Conservation (phyloP, 345 rosid genomes). For the Populus euphratica region DNA sequence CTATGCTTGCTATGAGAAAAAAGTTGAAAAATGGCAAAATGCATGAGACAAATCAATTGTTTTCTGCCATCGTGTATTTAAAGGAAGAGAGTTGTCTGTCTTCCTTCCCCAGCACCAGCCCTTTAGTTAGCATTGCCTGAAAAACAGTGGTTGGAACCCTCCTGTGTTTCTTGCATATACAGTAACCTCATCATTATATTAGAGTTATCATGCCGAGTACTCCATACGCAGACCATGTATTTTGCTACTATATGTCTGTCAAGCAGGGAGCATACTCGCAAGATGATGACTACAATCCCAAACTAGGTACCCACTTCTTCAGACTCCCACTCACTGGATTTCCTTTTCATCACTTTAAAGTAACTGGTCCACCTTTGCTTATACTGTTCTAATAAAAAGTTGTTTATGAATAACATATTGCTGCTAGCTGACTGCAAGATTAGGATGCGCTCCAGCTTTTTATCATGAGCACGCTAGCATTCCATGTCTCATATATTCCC, state of each 20-base stretch:
- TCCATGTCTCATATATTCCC: not conserved
- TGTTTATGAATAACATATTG: not conserved
- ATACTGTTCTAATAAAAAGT: not conserved
- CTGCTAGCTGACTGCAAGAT: not conserved
- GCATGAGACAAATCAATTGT: not conserved
- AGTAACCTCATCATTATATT: not conserved
- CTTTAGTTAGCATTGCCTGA: not conserved
- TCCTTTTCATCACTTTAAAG: not conserved
- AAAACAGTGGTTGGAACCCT: not conserved
- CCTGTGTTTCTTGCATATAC: not conserved
- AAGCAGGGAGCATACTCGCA: not conserved
- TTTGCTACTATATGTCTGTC: not conserved
- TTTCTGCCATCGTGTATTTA: not conserved
- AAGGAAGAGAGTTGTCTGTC: not conserved
- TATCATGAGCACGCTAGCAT: not conserved
- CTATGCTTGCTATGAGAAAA: not conserved
- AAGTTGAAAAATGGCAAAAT: not conserved
- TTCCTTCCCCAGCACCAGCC: not conserved
- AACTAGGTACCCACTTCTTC: not conserved
- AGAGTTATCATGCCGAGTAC: not conserved
- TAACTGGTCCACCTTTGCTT: not conserved
- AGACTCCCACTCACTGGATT: not conserved
- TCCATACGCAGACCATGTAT: not conserved
- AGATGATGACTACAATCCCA: conserved; percentile 1
- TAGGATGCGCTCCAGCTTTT: not conserved